A percentile compares a stretch with the other conserved stretches of the same genome.
These are phyloP conservation scores for Lunularia cruciata DNA, from an alignment of 225 moss, liverwort and hornwort species.

Conservation along the genomic window DNA sequence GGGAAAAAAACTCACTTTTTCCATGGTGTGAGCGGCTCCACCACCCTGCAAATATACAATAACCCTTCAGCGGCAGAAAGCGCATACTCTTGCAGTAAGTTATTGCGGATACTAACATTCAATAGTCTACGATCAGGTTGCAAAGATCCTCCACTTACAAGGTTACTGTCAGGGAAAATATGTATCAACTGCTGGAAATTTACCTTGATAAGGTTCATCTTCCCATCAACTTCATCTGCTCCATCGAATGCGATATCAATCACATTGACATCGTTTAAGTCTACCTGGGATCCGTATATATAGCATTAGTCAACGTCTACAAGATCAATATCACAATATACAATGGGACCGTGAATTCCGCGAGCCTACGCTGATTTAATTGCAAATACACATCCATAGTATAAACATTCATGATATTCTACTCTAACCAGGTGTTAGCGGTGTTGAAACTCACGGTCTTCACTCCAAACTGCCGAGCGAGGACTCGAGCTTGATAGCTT, in stretches of 20 bases:
- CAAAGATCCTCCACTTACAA: not conserved
- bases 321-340: too few species aligned
- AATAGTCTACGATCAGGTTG: not conserved
- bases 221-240: conserved; percentile 85
- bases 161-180: too few species aligned
- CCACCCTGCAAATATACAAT: conserved; percentile 53
- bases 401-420: too few species aligned
- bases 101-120: not conserved
- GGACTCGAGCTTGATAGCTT: conserved; percentile 88
- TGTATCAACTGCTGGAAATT: not conserved
- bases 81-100: not conserved
- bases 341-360: too few species aligned
- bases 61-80: not conserved
- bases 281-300: conserved; percentile 53
- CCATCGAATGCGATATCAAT: conserved; percentile 94
- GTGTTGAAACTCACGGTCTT: conserved; percentile 50
- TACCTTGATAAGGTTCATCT: conserved; percentile 86
- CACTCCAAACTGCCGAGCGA: conserved; percentile 93
- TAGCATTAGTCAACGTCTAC: too few species aligned
- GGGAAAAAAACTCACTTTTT: conserved; percentile 50
- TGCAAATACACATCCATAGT: too few species aligned
- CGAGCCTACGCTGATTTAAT: too few species aligned
- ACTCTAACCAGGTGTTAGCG: too few species aligned
- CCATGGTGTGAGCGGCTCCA: conserved; percentile 95
- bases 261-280: conserved; percentile 87